Conservation (phyloP, 108 stramenopile species). For the Mediolabrus comicus region DNA sequence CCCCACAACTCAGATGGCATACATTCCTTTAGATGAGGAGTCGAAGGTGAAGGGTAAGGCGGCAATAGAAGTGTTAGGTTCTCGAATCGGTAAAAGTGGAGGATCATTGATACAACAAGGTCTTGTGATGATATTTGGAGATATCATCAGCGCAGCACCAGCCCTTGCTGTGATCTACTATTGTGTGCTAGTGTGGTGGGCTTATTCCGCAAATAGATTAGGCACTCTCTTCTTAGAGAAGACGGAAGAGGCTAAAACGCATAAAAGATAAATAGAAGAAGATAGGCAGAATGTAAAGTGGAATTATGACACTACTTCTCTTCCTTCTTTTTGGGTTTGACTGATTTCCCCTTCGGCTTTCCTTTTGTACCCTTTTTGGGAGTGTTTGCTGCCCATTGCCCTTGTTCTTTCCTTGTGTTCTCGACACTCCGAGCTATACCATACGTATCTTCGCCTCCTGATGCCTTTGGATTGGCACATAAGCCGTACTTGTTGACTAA, state of each 20-base stretch:
- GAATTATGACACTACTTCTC: background rate
- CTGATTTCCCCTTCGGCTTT: slow-evolving; percentile 19
- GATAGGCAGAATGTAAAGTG: background rate
- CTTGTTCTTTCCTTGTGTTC: slow-evolving; percentile 70
- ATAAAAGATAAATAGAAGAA: slow-evolving; percentile 12
- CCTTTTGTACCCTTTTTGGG: slow-evolving; percentile 22
- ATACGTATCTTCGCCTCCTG: slow-evolving; percentile 92
- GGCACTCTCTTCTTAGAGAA: slow-evolving; percentile 61
- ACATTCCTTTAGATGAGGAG: slow-evolving; percentile 95
- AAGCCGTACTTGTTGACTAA: slow-evolving; percentile 80
- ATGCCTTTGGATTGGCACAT: slow-evolving; percentile 75
- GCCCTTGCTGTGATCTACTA: slow-evolving; percentile 85
- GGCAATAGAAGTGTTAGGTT: slow-evolving; percentile 95
- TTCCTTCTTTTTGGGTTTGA: slow-evolving; percentile 13
- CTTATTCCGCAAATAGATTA: slow-evolving; percentile 74
- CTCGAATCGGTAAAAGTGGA: slow-evolving; percentile 93
- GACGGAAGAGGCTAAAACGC: slow-evolving; percentile 18
- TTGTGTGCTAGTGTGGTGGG: slow-evolving; percentile 74
- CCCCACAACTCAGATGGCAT: slow-evolving; percentile 93
- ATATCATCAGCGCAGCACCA: slow-evolving; percentile 88
- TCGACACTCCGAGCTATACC: slow-evolving; percentile 80
- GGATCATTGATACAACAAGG: slow-evolving; percentile 93
- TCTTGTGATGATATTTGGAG: slow-evolving; percentile 89
- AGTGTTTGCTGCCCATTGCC: slow-evolving; percentile 67
- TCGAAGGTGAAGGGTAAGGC: slow-evolving; percentile 95